phyloP scores from a whole-genome alignment of 495 filamentous ascomycete genomes.

The Xeromyces bisporus region DNA sequence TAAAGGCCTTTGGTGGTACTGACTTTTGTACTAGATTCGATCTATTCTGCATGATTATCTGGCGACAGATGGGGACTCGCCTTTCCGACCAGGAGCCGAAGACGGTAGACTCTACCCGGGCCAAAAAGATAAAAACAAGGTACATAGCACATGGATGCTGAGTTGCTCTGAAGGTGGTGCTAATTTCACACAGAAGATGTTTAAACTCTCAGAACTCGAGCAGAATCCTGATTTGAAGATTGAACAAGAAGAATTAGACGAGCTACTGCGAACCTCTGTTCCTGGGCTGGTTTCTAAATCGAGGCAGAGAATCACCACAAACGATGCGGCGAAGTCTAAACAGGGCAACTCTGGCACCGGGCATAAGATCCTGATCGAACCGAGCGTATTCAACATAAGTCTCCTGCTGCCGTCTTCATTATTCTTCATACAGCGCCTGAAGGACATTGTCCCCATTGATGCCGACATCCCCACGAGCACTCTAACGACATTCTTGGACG shows the following conservation, averaged over 20 bases:
- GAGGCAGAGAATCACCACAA: slow-evolving; percentile 23
- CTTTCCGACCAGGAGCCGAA: slow-evolving; percentile 28
- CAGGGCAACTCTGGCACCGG: slow-evolving; percentile 43
- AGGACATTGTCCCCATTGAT: slow-evolving; percentile 72
- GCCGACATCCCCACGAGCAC: slow-evolving; percentile 75
- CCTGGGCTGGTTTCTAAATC: slow-evolving; percentile 80
- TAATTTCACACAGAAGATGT: slow-evolving; percentile 44
- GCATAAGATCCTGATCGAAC: slow-evolving; percentile 81
- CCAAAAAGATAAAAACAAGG: slow-evolving; percentile 53
- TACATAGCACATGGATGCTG: slow-evolving; percentile 5
- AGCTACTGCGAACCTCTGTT: slow-evolving; percentile 77
- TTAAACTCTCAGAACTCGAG: slow-evolving; percentile 77
- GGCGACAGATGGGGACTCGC: slow-evolving; percentile 68
- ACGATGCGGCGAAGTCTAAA: slow-evolving; percentile 19
- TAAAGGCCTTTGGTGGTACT: neutral
- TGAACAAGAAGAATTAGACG: slow-evolving; percentile 80
- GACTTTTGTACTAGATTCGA: slow-evolving; percentile 50
- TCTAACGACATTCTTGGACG: slow-evolving; percentile 88
- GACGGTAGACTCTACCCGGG: slow-evolving; percentile 35
- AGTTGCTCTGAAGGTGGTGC: neutral
- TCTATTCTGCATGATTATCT: slow-evolving; percentile 92
- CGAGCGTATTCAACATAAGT: slow-evolving; percentile 96
- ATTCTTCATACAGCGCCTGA: slow-evolving; percentile 77
- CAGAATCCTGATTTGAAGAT: slow-evolving; percentile 52
- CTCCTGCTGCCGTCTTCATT: slow-evolving; percentile 85